Base-by-base conservation (phyloP, 192 early-diverging fungal species). In the Podila clonocystis region DNA sequence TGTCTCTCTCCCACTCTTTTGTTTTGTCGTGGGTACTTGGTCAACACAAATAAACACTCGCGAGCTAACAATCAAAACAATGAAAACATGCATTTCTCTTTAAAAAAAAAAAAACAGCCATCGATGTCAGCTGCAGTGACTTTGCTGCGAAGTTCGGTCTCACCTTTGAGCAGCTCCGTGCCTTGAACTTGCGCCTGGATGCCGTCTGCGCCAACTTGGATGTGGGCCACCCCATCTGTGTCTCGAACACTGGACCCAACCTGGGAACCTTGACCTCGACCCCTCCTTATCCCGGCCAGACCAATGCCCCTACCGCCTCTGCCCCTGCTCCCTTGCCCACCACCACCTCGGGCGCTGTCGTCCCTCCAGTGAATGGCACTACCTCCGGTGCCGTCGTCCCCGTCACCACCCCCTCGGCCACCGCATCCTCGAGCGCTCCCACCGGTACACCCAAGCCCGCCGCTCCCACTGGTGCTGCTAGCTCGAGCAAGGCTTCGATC, bases 201-300 rank as follows among this genome's bases (percentile, higher is more conserved):
- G 13, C 4, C n/a, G 30, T n/a, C 26, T 68, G 67, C 22, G 3
- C 12, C 5, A 68, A 68, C 67, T 55, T 68, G 12, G 67, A 68
- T 45, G 57, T 17, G 4, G 67, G 67, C 22, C 41, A 59, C 36
- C 57, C 57, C 38, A 60, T 68, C 57, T 68, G 67, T 45, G 67
- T 68, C 28, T 68, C 67, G 6, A 29, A 29, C 58, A 68, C 52
- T 26, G 38, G 28, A 6, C 28, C 31, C 5, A 48, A 58, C n/a
- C 52, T 52, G 9, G 15, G 9, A 26, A 36, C 22, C 11, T n/a
- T 52, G 19, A 38, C 28, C 24, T 7, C 64, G n/a, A 49, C 20
- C 33, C 61, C 17, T 38, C 33, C 33, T 17, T 17, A 22, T 38
- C 26, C 24, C 5, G 22, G 28, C 36, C 62, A 41, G 22, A 20